These are phyloP conservation scores for Talaromyces atroroseus DNA, from an alignment of 2,329 filamentous ascomycete species.

Conservation along the genomic window DNA sequence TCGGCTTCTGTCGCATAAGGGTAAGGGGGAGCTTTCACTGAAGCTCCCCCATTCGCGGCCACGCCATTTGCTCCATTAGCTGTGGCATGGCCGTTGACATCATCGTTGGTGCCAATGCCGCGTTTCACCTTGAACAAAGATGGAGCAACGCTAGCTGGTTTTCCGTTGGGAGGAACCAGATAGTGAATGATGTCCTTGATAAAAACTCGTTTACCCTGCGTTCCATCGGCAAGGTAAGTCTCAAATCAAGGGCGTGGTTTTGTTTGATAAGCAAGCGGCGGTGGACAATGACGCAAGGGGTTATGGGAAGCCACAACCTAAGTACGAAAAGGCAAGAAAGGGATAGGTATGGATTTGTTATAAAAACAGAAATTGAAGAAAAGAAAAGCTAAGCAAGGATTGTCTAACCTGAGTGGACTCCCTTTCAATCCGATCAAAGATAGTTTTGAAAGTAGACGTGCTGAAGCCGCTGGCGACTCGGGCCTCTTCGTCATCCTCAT, in stretches of 20 bases:
- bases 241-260: background rate
- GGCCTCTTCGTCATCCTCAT: slow-evolving; percentile 59
- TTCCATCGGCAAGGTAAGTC: slow-evolving; percentile 17
- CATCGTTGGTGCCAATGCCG: slow-evolving; percentile 50
- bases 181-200: slow-evolving; percentile 99
- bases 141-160: slow-evolving; percentile 65
- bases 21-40: slow-evolving; percentile 40
- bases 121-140: slow-evolving; percentile 61
- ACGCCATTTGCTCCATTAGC: slow-evolving; percentile 8
- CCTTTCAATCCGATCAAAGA: slow-evolving; percentile 69
- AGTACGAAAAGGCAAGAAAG: background rate
- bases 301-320: background rate
- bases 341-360: background rate
- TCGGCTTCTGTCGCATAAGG: slow-evolving; percentile 57
- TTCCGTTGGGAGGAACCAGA: slow-evolving; percentile 67
- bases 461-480: slow-evolving; percentile 40
- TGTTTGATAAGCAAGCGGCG: background rate
- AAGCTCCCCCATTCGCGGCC: slow-evolving; percentile 21
- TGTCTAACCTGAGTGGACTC: slow-evolving; percentile 66
- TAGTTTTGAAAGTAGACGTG: slow-evolving; percentile 49
- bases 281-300: background rate
- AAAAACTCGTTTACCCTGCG: slow-evolving; percentile 82
- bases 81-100: slow-evolving; percentile 17
- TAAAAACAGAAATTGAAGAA: background rate
- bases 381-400: slow-evolving; percentile 12